These are phyloP conservation scores for Lophiostoma macrostomum DNA, from an alignment of 495 filamentous ascomycete genomes.

Conservation along the genomic window DNA sequence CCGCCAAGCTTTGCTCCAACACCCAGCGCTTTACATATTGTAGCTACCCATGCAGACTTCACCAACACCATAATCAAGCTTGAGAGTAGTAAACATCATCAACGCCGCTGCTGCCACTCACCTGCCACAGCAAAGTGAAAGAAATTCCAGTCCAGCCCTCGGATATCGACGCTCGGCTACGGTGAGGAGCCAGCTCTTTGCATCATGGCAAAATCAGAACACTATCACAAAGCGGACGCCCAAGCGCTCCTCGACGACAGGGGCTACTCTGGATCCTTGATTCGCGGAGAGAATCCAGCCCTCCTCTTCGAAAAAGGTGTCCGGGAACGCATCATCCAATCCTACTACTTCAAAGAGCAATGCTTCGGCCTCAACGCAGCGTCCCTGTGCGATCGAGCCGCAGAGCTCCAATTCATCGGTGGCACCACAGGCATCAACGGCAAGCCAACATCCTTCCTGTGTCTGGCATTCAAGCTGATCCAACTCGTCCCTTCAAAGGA, in stretches of 20 bases:
- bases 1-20: too few relatives aligned
- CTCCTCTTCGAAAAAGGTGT: constrained; percentile 90
- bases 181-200: neutral
- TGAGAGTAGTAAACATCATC: too few relatives aligned
- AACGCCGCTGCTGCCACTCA: too few relatives aligned
- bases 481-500: constrained; percentile 77
- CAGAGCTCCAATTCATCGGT: constrained; percentile 76
- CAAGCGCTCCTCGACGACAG: constrained; percentile 46
- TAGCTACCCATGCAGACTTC: too few relatives aligned
- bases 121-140: too few relatives aligned
- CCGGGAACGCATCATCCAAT: constrained; percentile 88
- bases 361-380: constrained; percentile 92
- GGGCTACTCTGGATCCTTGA: constrained; percentile 59
- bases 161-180: too few relatives aligned
- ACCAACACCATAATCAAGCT: too few relatives aligned
- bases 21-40: too few relatives aligned
- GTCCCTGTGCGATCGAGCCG: constrained; percentile 85
- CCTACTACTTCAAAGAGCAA: constrained; percentile 98
- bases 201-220: constrained; percentile 6
- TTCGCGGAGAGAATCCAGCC: constrained; percentile 80
- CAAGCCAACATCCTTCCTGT: constrained; percentile 88
- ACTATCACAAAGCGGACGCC: constrained; percentile 47
- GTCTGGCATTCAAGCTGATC: constrained; percentile 89
- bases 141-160: too few relatives aligned
- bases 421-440: constrained; percentile 80